These are phyloP conservation scores for Pseudocercospora musae DNA, from an alignment of 2,329 filamentous ascomycete genomes.

Conservation along the genomic window DNA sequence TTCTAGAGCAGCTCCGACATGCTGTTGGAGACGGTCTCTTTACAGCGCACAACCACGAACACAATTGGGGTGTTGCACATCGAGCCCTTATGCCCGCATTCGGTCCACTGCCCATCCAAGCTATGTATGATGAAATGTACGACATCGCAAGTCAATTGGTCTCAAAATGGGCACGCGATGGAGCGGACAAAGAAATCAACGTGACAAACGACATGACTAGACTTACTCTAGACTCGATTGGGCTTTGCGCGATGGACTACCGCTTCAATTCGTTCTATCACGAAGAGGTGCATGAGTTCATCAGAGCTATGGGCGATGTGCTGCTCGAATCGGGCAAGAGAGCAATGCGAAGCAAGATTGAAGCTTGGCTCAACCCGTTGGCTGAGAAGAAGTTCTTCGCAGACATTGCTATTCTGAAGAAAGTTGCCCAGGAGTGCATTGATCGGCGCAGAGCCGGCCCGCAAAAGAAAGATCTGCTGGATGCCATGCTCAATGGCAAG, in stretches of 20 bases:
- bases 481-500: conserved; percentile 64
- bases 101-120: conserved; percentile 63
- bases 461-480: conserved; percentile 60
- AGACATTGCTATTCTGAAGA: conserved; percentile 55
- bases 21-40: conserved; percentile 48
- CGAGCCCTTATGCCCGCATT: conserved; percentile 58
- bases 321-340: conserved; percentile 45
- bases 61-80: conserved; percentile 41
- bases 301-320: conserved; percentile 63
- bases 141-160: conserved; percentile 35
- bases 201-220: conserved; percentile 67
- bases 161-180: conserved; percentile 42
- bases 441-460: conserved; percentile 61
- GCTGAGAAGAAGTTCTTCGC: conserved; percentile 49
- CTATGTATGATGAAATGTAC: conserved; percentile 55
- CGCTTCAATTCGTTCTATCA: conserved; percentile 69
- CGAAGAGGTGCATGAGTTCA: conserved; percentile 59
- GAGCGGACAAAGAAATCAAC: conserved; percentile 55
- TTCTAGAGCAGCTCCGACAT: conserved; percentile 56
- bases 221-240: conserved; percentile 69
- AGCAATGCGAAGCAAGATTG: conserved; percentile 42
- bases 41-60: conserved; percentile 39
- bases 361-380: conserved; percentile 6
- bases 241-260: conserved; percentile 53
- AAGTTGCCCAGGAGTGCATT: conserved; percentile 62